Percentiles rank a stretch among this genome's conserved stretches.
Conservation (phyloP, 768 basidiomycete genomes). For the Boletellus ananiceps region DNA sequence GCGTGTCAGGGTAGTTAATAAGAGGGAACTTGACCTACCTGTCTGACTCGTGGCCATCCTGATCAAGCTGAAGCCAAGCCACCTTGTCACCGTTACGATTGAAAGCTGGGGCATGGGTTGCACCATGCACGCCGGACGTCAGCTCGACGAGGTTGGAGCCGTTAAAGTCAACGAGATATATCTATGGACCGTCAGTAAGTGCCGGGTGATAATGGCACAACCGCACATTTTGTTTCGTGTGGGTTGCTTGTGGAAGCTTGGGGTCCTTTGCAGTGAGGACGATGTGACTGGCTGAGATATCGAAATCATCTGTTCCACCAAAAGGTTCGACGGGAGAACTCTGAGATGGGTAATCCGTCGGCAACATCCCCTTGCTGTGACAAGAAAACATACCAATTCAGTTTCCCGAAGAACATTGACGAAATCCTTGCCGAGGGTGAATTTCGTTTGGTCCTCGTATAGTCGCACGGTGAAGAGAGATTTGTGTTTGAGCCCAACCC, state of each 20-base stretch:
- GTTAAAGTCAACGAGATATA: constrained; percentile 63
- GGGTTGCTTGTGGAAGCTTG: constrained; percentile 66
- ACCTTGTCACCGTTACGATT: constrained; percentile 61
- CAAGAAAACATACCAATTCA: constrained; percentile 49
- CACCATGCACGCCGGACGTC: constrained; percentile 83
- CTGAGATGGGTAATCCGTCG: constrained; percentile 31
- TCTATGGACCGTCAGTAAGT: constrained; percentile 35
- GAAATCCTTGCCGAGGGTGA: constrained; percentile 51
- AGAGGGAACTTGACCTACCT: constrained; percentile 37
- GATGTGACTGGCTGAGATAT: constrained; percentile 63
- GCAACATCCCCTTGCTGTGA: neutral
- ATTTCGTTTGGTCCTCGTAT: constrained; percentile 42
- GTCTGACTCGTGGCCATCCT: constrained; percentile 90
- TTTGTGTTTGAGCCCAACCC: constrained; percentile 66
- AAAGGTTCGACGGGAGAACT: constrained; percentile 79
- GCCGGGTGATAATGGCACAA: neutral
- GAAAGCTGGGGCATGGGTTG: constrained; percentile 70
- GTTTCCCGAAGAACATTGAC: constrained; percentile 62
- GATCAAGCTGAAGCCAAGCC: constrained; percentile 83
- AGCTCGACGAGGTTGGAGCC: constrained; percentile 58
- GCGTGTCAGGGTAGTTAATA: neutral
- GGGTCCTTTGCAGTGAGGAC: constrained; percentile 88
- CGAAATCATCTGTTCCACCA: constrained; percentile 79
- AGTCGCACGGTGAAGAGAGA: constrained; percentile 71
- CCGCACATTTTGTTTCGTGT: constrained; percentile 82